phyloP scores from a whole-genome alignment of 1,284 basidiomycete genomes.

The Trichosporon asahii region DNA sequence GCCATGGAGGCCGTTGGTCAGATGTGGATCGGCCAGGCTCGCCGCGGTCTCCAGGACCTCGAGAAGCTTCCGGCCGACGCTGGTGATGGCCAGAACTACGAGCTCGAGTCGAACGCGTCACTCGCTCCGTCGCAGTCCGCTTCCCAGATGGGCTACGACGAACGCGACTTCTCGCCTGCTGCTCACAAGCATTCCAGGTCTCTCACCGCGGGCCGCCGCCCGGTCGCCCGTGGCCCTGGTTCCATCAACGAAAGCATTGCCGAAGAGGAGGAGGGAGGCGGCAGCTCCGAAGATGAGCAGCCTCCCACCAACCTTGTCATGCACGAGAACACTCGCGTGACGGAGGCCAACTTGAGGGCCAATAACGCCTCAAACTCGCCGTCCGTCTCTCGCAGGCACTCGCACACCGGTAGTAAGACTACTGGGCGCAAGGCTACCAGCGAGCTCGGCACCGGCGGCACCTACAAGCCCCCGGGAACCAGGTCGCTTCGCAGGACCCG shows the following conservation, averaged over 20 bases:
- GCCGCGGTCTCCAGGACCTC: slow-evolving; percentile 46
- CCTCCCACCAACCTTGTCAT: slow-evolving; percentile 38
- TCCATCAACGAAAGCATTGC: slow-evolving; percentile 47
- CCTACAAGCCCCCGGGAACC: slow-evolving; percentile 8
- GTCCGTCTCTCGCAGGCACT: background rate
- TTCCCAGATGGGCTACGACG: slow-evolving; percentile 48
- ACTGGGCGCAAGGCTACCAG: slow-evolving; percentile 28
- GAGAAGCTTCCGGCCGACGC: slow-evolving; percentile 33
- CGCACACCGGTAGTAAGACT: background rate
- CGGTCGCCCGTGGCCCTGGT: slow-evolving; percentile 27
- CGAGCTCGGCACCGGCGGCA: slow-evolving; percentile 37
- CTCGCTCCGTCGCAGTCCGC: slow-evolving; percentile 52
- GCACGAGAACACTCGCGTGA: slow-evolving; percentile 37
- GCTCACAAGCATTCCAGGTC: background rate
- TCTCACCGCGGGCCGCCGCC: slow-evolving; percentile 18
- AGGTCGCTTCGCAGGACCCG: slow-evolving; percentile 38
- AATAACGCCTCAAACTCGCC: background rate
- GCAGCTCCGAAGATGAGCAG: slow-evolving; percentile 44
- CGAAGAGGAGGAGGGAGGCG: slow-evolving; percentile 49
- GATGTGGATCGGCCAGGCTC: slow-evolving; percentile 51
- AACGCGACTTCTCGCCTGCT: slow-evolving; percentile 16
- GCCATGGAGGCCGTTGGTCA: slow-evolving; percentile 51
- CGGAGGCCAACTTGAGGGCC: slow-evolving; percentile 6
- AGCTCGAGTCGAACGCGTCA: slow-evolving; percentile 52
- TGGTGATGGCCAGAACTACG: slow-evolving; percentile 46